phyloP scores from a whole-genome alignment of 2,329 filamentous ascomycete species.

The Lojkania enalia region DNA sequence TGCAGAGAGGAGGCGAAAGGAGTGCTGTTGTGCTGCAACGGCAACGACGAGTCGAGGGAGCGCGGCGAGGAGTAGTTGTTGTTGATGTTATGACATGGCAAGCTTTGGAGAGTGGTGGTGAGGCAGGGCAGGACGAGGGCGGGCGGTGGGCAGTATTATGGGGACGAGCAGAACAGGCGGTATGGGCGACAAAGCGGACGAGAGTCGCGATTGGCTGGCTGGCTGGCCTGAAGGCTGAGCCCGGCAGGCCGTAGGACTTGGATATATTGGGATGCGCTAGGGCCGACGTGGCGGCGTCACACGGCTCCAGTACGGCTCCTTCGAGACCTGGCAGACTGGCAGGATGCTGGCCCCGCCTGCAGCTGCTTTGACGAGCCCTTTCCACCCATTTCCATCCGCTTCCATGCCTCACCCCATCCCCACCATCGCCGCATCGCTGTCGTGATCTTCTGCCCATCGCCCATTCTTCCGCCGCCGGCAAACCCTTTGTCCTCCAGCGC shows the following conservation, averaged over 20 bases:
- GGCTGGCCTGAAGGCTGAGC: too few relatives aligned
- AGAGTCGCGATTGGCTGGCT: background rate
- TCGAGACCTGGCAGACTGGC: too few relatives aligned
- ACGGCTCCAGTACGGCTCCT: background rate
- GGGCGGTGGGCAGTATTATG: background rate
- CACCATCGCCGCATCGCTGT: background rate
- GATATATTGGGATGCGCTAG: too few relatives aligned
- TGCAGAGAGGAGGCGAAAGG: constrained; percentile 1
- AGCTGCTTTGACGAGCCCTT: too few relatives aligned
- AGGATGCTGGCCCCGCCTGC: too few relatives aligned
- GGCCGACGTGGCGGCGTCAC: too few relatives aligned
- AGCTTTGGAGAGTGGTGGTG: constrained; percentile 1
- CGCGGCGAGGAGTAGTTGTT: background rate
- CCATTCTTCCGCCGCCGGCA: background rate
- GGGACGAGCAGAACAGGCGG: background rate
- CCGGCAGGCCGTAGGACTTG: too few relatives aligned
- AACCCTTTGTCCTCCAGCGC: background rate
- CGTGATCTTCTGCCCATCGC: background rate
- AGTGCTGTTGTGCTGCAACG: constrained; percentile 2
- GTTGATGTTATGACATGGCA: background rate
- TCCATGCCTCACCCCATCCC: background rate
- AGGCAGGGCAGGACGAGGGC: background rate
- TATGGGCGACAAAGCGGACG: too few relatives aligned
- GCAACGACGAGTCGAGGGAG: background rate
- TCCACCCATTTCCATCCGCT: background rate